Evolutionary conservation across 352 stramenopile genomes (phyloP), one percentile per base, ranked within the genome.

Genomic region (Blastocystis sp.): DNA sequence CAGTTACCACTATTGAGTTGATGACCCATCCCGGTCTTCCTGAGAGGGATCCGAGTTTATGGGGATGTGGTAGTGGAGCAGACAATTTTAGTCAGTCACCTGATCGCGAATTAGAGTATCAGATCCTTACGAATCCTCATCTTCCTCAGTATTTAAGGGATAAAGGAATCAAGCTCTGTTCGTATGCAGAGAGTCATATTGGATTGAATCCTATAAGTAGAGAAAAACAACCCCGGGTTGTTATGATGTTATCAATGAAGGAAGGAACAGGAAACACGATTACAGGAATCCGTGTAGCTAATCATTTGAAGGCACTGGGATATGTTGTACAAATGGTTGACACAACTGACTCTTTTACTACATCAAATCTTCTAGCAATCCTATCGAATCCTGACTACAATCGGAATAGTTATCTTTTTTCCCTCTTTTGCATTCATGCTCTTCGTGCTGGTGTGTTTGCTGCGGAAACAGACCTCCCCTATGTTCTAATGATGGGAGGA

Each of bases 251-350:
- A 15, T 89, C 78, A 22, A n/a, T 89, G 22, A 89, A 89, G 42
- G 78, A 89, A 76, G 78, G 78, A 6, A 89, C 78, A 22, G 78
- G 78, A 0, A 89, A 89, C 27, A 89, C 78, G 4, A 89, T 89
- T 24, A 89, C 78, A 5, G 60, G 78, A 30, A 79, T 42, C 1
- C 60, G 78, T 44, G 57, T 89, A 58, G 60, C 60, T 13, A 44
- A 7, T 22, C 44, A 76, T 42, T 35, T 78, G 5, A 59, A 76
- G 27, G 35, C 58, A 4, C 27, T 89, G 6, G 66, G 66, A 33
- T 89, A 59, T 56, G 30, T 30, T 42, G 54, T 89, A 19, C 78
- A 89, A 42, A 89, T 89, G 66, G 60, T 89, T 6, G 78, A 89
- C 66, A 77, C 78, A 22, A 89, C 78, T 5, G 78, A 89, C 44